Evolutionary conservation across 2,329 filamentous ascomycete species (phyloP), one percentile per base, ranked within the genome.

Genomic region (Paramyrothecium roridum): DNA sequence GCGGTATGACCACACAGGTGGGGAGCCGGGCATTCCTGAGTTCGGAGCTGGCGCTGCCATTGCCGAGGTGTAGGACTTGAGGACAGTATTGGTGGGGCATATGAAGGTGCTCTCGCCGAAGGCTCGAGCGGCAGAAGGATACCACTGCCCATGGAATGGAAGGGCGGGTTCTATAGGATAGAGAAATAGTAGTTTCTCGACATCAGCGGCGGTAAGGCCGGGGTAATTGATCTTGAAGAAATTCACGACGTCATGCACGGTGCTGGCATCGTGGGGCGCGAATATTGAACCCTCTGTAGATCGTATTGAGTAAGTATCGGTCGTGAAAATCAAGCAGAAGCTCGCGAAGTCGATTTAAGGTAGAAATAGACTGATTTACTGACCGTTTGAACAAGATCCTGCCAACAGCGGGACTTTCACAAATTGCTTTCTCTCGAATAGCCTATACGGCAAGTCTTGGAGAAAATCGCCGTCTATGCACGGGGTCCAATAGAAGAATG

Each of bases 401-500:
- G 77, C 70, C 13, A 82, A 61, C 23, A 78, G 58, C 0, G 79
- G 79, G 23, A 81, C 75, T 30, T 70, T 66, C 55, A 77, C 56
- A 55, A 78, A 79, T 8, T 66, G 61, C 0, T 76, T 75, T 2
- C 63, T 60, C 8, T 68, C 63, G 46, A 76, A 78, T 54, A 80
- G 63, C 3, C 54, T 58, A 45, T 74, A 77, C 2, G 77, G 74
- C 11, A 73, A 65, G 54, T 79, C 77, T 3, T 58, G 63, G 13
- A 82, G 61, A 11, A 81, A 62, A 6, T 73, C 71, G 8, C 77
- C 80, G 54, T 83, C 80, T 7, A 81, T 65, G 50, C 75, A 78
- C 0, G 80, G 80, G 3, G 76, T 73, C 76, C 76, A 83, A 67
- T 80, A 81, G 61, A 80, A 82, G 0, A 73, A 64, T 0, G 79